These are phyloP conservation scores for Melampsora occidentalis DNA, from an alignment of 1,284 basidiomycete genomes.

Conservation along the genomic window DNA sequence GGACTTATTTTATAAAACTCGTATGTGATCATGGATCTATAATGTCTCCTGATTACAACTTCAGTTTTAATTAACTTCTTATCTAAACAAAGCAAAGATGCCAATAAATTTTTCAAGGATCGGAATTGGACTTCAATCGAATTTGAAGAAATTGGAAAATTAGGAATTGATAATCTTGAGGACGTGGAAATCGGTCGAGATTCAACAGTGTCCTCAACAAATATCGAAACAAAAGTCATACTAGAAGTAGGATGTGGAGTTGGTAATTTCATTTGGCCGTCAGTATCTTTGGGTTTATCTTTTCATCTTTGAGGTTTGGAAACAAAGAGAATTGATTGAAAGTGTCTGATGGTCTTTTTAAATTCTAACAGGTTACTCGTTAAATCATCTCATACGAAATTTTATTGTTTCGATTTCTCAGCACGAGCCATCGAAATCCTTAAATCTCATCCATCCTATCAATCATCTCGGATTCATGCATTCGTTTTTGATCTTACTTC, in stretches of 20 bases:
- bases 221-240: background rate
- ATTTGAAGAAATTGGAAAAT: slow-evolving; percentile 45
- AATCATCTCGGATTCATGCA: slow-evolving; percentile 49
- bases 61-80: too few relatives aligned
- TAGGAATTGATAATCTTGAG: background rate
- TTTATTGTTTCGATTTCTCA: slow-evolving; percentile 46
- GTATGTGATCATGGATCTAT: slow-evolving; percentile 37
- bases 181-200: slow-evolving; percentile 15
- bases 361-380: background rate
- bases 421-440: slow-evolving; percentile 39
- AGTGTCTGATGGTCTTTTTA: background rate
- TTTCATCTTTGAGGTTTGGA: too few relatives aligned
- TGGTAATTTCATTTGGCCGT: slow-evolving; percentile 48
- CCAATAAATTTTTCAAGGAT: slow-evolving; percentile 54
- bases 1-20: slow-evolving; percentile 54
- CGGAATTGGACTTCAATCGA: slow-evolving; percentile 54
- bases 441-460: slow-evolving; percentile 48
- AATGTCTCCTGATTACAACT: too few relatives aligned
- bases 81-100: slow-evolving; percentile 10
- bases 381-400: slow-evolving; percentile 44
- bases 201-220: slow-evolving; percentile 17
- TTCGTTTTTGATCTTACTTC: slow-evolving; percentile 49
- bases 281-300: background rate
- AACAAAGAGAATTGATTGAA: background rate
- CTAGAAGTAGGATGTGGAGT: slow-evolving; percentile 46